These are phyloP conservation scores for Lodderomyces theae DNA, from an alignment of 1,139 yeast species.

Conservation along the genomic window DNA sequence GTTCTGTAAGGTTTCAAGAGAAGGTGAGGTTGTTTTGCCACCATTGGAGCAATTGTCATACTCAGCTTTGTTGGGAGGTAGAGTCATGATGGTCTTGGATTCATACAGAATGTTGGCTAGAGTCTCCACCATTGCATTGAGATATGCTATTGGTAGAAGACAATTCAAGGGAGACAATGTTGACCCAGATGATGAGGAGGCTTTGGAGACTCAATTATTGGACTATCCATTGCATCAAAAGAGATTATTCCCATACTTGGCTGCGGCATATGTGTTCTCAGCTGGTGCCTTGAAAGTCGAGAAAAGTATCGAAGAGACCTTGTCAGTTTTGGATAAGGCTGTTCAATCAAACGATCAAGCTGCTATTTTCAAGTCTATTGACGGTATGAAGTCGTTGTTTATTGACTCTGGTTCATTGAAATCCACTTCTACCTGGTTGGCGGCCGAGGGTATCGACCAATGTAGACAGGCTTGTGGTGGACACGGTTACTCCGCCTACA, in stretches of 20 bases:
- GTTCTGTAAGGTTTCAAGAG: conserved; percentile 41
- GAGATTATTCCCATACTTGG: conserved; percentile 45
- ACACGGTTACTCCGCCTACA: conserved; percentile 48
- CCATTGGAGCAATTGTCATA: conserved; percentile 49
- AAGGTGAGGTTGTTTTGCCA: conserved; percentile 42
- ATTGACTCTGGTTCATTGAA: conserved; percentile 49
- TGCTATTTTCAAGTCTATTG: conserved; percentile 37
- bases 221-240: conserved; percentile 50
- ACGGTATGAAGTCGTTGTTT: conserved; percentile 42
- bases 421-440: conserved; percentile 49
- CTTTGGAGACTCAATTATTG: conserved; percentile 39
- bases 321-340: conserved; percentile 34
- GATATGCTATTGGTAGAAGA: conserved; percentile 47
- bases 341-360: conserved; percentile 35
- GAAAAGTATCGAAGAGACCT: conserved; percentile 27
- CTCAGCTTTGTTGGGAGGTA: conserved; percentile 46
- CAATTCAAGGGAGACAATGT: conserved; percentile 37
- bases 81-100: conserved; percentile 46
- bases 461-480: conserved; percentile 55
- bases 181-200: conserved; percentile 21
- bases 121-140: conserved; percentile 41
- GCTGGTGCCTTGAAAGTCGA: conserved; percentile 41
- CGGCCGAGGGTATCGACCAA: conserved; percentile 45
- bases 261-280: conserved; percentile 41
- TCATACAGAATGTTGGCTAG: conserved; percentile 44